phyloP scores from a whole-genome alignment of 164 flowering plant species.

The Echeveria elegans region DNA sequence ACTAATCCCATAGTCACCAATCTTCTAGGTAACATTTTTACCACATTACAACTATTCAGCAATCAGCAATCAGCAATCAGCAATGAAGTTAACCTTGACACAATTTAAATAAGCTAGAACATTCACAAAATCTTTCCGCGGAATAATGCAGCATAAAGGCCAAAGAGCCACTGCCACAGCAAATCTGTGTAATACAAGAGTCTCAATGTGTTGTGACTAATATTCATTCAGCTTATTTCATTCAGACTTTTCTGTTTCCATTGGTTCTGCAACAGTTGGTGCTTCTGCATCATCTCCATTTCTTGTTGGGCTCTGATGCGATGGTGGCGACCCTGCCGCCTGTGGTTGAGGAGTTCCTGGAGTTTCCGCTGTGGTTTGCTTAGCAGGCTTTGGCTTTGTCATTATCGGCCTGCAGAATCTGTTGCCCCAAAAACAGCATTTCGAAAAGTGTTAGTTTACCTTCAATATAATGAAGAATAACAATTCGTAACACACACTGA shows the following conservation, averaged over 20 bases:
- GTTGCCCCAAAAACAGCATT: slow-evolving; percentile 11
- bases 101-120: too few species aligned
- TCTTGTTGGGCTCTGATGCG: slow-evolving; percentile 24
- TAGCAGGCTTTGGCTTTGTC: slow-evolving; percentile 73
- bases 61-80: too few species aligned
- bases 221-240: not conserved
- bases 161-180: too few species aligned
- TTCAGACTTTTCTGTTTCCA: slow-evolving; percentile 61
- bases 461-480: not conserved
- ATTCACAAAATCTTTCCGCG: too few species aligned
- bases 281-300: slow-evolving; percentile 23
- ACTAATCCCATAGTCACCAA: too few species aligned
- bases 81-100: too few species aligned
- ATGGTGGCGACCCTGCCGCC: slow-evolving; percentile 14
- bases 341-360: not conserved
- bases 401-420: slow-evolving; percentile 81
- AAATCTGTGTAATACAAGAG: too few species aligned
- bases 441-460: not conserved
- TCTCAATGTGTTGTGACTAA: too few species aligned
- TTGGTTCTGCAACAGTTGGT: slow-evolving; percentile 42
- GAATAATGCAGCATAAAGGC: too few species aligned
- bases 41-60: too few species aligned
- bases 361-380: slow-evolving; percentile 43
- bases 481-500: not conserved
- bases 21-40: too few species aligned